These are phyloP conservation scores for Pisolithus tinctorius DNA, from an alignment of 768 basidiomycete species.

Conservation along the genomic window DNA sequence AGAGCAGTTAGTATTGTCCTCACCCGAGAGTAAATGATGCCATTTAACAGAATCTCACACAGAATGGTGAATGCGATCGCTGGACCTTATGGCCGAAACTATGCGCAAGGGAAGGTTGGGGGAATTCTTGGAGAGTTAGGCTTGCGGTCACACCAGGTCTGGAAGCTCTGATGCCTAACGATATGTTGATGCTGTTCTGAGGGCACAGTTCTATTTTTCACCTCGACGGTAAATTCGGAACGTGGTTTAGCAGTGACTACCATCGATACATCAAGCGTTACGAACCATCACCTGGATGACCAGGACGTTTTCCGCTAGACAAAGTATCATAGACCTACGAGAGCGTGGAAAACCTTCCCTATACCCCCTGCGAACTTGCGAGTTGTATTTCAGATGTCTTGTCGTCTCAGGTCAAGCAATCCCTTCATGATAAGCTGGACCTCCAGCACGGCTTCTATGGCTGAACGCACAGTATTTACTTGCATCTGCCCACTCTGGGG, in stretches of 20 bases:
- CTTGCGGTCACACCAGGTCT: slow-evolving; percentile 54
- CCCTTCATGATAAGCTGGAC: slow-evolving; percentile 84
- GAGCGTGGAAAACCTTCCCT: no score
- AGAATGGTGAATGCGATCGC: slow-evolving; percentile 76
- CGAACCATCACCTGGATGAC: no score
- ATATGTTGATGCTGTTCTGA: not conserved
- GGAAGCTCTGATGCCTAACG: slow-evolving; percentile 45
- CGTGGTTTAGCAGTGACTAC: no score
- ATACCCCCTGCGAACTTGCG: not conserved
- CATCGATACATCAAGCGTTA: no score
- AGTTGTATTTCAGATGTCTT: slow-evolving; percentile 44
- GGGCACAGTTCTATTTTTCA: no score
- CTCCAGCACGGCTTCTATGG: slow-evolving; percentile 71
- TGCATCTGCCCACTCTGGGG: slow-evolving; percentile 32
- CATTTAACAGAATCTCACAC: not conserved
- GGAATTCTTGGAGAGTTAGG: slow-evolving; percentile 64
- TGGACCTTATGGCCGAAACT: slow-evolving; percentile 70
- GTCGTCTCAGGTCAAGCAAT: slow-evolving; percentile 66
- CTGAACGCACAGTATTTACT: slow-evolving; percentile 63
- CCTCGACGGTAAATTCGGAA: no score
- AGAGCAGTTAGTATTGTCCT: slow-evolving; percentile 51
- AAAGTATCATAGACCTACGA: no score
- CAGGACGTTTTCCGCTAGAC: no score
- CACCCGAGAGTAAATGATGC: not conserved
- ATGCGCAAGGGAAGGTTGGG: slow-evolving; percentile 66